Evolutionary conservation across 179 eudicot genomes (phyloP), one percentile per base, ranked within the genome.

Genomic region (Patellifolia procumbens): DNA sequence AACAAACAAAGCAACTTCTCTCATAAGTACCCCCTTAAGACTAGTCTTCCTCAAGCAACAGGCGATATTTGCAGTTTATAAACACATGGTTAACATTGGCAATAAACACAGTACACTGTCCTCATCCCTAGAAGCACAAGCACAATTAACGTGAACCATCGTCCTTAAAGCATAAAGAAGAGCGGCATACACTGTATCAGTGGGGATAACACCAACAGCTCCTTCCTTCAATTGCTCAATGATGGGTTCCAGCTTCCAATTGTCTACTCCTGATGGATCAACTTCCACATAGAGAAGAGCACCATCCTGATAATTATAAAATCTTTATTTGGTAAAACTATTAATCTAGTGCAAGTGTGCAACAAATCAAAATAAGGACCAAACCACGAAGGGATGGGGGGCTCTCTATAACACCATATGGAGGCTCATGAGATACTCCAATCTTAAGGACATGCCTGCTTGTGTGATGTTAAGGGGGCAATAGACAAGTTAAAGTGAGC

Each of bases 131-230:
- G 7, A 61, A 61, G 66, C 66, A 32, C 12, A 35, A 0, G 56
- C 37, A 68, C 16, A 17, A 29, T 49, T 11, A 37, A 6, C n/a
- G 59, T 11, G 16, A 39, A 32, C 35, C 13, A 31, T 56, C 16
- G 34, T 34, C 37, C n/a, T 42, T 37, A 67, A 37, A 59, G 45
- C 35, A 56, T 16, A 64, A 52, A 65, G 70, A 48, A 56, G 55
- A 74, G 73, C 60, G 78, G 74, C 93, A 73, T 86, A 93, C 98
- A 91, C 92, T 11, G 98, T 93, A 73, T 93, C 98, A 8, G 98
- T 93, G 52, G 98, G 98, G 77, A 93, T 93, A 80, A 93, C 98
- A 34, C 98, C 97, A 83, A 93, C 98, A 37, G 97, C 97, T 71
- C 98, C 98, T 68, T 81, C 81, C 74, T 89, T 86, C 74, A 93